Percentiles rank a stretch among this genome's conserved stretches.
Evolutionary conservation across 345 rosid genomes (phyloP).

Genomic region (Citrus trifoliata): DNA sequence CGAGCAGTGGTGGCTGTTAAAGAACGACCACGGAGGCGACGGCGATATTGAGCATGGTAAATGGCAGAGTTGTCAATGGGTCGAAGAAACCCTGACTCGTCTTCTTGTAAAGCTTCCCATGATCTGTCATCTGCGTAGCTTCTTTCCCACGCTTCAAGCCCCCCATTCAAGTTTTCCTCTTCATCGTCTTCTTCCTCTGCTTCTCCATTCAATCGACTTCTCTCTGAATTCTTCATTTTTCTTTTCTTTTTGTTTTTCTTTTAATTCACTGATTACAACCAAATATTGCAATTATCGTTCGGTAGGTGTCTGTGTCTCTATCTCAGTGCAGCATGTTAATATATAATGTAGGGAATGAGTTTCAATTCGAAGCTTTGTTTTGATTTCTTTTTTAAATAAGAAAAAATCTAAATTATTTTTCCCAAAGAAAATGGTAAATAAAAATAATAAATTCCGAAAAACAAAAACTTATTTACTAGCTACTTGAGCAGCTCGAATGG

Average conservation of each 20-base stretch:
- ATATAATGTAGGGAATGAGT: not conserved
- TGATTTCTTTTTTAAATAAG: no score
- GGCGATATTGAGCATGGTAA: conserved; percentile 67
- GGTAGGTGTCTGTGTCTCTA: not conserved
- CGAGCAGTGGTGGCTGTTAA: conserved; percentile 52
- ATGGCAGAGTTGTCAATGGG: conserved; percentile 66
- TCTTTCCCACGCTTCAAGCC: conserved; percentile 76
- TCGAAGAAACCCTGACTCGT: conserved; percentile 77
- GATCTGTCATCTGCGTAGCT: conserved; percentile 77
- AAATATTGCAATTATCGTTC: not conserved
- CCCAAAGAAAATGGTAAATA: no score
- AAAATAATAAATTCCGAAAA: no score
- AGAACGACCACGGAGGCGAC: conserved; percentile 71
- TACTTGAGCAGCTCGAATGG: no score
- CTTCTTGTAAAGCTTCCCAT: conserved; percentile 90
- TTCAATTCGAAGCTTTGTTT: not conserved
- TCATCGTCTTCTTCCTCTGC: conserved; percentile 64
- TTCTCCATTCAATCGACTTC: conserved; percentile 37
- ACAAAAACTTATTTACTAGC: no score
- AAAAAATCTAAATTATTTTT: no score
- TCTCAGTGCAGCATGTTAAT: no score
- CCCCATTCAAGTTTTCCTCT: conserved; percentile 52
- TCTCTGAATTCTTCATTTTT: conserved; percentile 44
- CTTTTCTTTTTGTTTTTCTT: not conserved
- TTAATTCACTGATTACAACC: not conserved